Conservation (phyloP, 768 basidiomycete species). For the Lanmaoa rubissima region DNA sequence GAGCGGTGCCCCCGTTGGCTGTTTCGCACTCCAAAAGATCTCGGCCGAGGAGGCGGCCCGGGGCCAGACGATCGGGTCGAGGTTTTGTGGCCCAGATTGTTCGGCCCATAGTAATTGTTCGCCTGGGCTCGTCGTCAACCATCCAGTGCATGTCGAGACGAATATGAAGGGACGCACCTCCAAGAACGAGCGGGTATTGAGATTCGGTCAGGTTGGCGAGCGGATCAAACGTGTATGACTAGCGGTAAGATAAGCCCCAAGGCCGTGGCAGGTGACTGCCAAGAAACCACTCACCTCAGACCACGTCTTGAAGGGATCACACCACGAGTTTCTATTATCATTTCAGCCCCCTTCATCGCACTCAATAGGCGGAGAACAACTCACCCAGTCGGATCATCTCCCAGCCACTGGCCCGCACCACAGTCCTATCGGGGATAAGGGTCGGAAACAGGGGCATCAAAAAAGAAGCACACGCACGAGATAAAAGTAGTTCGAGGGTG, state of each 20-base stretch:
- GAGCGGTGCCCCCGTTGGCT: conserved; percentile 35
- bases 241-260: not conserved
- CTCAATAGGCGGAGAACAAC: conserved; percentile 1
- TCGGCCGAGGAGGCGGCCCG: conserved; percentile 47
- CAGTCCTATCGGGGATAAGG: conserved; percentile 35
- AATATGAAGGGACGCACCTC: conserved; percentile 19
- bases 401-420: conserved; percentile 49
- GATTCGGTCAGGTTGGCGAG: conserved; percentile 38
- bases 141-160: not conserved
- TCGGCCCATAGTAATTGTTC: conserved; percentile 47
- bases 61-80: conserved; percentile 49
- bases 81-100: conserved; percentile 42
- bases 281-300: conserved; percentile 34
- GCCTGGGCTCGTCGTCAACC: conserved; percentile 19
- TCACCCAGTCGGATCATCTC: conserved; percentile 32
- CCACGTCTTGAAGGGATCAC: conserved; percentile 54
- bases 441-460: not conserved
- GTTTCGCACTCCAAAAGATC: conserved; percentile 51
- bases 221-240: conserved; percentile 53
- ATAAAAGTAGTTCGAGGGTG: conserved; percentile 54
- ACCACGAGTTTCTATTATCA: conserved; percentile 42
- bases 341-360: not conserved
- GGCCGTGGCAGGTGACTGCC: conserved; percentile 4
- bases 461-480: conserved; percentile 27
- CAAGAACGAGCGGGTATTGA: conserved; percentile 39